phyloP scores from a whole-genome alignment of 352 stramenopile genomes.

The Albugo laibachii region DNA sequence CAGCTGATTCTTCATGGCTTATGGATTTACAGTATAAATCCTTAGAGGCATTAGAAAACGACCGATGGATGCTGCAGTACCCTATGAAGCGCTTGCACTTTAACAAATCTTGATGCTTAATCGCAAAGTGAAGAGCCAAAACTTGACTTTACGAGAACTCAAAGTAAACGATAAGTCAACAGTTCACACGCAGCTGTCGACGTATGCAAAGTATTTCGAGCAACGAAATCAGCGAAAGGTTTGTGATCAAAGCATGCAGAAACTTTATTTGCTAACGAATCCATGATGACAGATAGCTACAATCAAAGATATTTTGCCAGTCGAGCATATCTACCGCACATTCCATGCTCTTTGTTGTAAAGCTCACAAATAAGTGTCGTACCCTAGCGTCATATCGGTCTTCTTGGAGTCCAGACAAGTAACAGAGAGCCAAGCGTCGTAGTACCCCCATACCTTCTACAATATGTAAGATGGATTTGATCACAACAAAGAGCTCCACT shows the following conservation, averaged over 20 bases:
- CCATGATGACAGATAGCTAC: not conserved
- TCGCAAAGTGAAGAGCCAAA: no score
- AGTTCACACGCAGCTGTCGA: conserved; percentile 23
- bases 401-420: conserved; percentile 71
- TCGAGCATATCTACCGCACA: not conserved
- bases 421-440: conserved; percentile 56
- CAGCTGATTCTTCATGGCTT: no score
- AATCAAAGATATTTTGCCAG: not conserved
- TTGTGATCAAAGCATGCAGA: conserved; percentile 7
- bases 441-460: conserved; percentile 44
- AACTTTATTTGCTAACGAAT: not conserved
- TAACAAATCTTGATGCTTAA: no score
- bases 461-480: conserved; percentile 2
- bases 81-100: no score
- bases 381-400: conserved; percentile 49
- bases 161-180: conserved; percentile 1
- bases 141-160: no score
- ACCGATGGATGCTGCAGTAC: no score
- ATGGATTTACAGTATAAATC: no score
- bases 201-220: conserved; percentile 41
- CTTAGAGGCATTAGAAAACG: no score
- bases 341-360: not conserved
- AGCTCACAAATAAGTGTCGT: conserved; percentile 17
- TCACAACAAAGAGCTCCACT: conserved; percentile 47
- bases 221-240: conserved; percentile 9